phyloP scores from a whole-genome alignment of 768 basidiomycete species.

The Cyclocybe cylindracea region DNA sequence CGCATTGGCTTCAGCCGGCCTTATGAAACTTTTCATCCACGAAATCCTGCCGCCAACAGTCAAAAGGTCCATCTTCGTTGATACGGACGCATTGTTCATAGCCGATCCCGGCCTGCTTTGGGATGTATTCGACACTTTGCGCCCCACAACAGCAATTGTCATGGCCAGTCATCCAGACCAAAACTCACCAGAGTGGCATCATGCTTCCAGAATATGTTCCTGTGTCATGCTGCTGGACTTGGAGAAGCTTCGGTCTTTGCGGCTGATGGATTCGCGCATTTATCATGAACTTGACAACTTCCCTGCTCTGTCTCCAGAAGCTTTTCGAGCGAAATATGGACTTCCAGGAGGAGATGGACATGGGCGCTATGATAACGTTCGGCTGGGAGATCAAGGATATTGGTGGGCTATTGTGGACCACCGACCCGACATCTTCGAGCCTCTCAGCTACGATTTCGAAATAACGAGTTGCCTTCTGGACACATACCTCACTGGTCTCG shows the following conservation, averaged over 20 bases:
- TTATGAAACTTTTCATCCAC: conserved; percentile 56
- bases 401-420: conserved; percentile 56
- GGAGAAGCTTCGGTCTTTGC: conserved; percentile 39
- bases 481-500: conserved; percentile 44
- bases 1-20: conserved; percentile 34
- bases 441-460: conserved; percentile 47
- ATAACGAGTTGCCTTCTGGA: conserved; percentile 50
- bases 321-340: conserved; percentile 47
- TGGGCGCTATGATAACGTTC: conserved; percentile 43
- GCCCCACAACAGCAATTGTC: conserved; percentile 36
- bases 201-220: conserved; percentile 50
- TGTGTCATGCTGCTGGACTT: conserved; percentile 56
- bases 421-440: conserved; percentile 40
- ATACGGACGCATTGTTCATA: conserved; percentile 54
- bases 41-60: conserved; percentile 46
- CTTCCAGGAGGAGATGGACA: conserved; percentile 30
- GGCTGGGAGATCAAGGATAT: conserved; percentile 53
- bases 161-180: conserved; percentile 49
- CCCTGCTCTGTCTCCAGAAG: conserved; percentile 37
- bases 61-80: conserved; percentile 48
- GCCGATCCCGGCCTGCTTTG: conserved; percentile 47
- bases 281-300: conserved; percentile 32
- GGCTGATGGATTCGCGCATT: conserved; percentile 47
- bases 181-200: conserved; percentile 38
- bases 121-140: conserved; percentile 37